Conservation (phyloP, 2,329 filamentous ascomycete species). For the Botrytis medusae region DNA sequence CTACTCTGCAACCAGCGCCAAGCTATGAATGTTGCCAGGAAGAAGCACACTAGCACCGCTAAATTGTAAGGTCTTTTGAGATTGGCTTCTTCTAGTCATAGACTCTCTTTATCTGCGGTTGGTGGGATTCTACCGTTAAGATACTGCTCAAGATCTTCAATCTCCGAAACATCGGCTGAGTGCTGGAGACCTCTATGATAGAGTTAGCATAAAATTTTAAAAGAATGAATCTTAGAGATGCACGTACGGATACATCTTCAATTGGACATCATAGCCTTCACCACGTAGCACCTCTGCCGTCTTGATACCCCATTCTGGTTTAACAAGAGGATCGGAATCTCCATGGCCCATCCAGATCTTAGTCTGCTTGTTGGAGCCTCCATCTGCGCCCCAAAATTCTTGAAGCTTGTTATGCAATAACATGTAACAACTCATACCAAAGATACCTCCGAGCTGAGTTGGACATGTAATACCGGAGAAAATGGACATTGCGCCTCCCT, state of each 20-base stretch:
- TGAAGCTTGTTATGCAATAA: conserved; percentile 66
- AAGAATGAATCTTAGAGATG: background rate
- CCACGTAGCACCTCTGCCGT: conserved; percentile 67
- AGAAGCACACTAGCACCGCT: conserved; percentile 16
- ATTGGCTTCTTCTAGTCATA: conserved; percentile 28
- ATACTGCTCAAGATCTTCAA: conserved; percentile 74
- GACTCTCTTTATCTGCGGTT: conserved; percentile 39
- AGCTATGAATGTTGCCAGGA: background rate
- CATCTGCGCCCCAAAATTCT: conserved; percentile 52
- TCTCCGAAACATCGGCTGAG: conserved; percentile 72
- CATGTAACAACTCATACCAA: conserved; percentile 81
- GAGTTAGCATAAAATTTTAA: background rate
- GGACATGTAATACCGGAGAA: conserved; percentile 73
- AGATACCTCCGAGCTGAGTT: conserved; percentile 80
- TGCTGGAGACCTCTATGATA: conserved; percentile 65
- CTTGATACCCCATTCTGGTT: conserved; percentile 63
- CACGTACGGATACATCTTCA: conserved; percentile 72
- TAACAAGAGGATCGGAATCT: conserved; percentile 71
- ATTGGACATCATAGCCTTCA: conserved; percentile 70
- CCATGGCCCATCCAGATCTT: conserved; percentile 90
- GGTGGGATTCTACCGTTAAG: conserved; percentile 49
- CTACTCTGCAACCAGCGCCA: conserved; percentile 9
- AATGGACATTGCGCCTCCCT: conserved; percentile 85
- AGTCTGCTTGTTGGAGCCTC: conserved; percentile 67
- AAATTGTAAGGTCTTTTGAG: background rate